Evolutionary conservation across 1,284 basidiomycete genomes (phyloP).

Genomic region (Spongiforma sp.): DNA sequence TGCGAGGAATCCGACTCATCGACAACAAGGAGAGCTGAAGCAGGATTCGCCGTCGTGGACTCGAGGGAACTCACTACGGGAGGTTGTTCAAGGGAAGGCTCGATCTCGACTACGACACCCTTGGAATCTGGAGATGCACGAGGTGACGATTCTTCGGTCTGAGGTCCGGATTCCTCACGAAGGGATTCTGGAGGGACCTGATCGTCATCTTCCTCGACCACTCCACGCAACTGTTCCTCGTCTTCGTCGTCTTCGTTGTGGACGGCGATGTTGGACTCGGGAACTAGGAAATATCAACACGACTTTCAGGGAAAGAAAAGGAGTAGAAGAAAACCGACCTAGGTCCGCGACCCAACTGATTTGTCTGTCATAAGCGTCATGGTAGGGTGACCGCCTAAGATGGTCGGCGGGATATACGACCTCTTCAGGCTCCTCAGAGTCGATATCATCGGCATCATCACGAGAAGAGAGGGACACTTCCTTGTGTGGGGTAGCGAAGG

Average conservation of each 20-base stretch:
- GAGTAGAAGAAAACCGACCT: slow-evolving; percentile 48
- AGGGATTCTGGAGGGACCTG: slow-evolving; percentile 48
- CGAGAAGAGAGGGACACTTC: slow-evolving; percentile 52
- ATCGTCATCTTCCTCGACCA: slow-evolving; percentile 44
- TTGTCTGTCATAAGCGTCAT: slow-evolving; percentile 60
- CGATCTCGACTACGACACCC: slow-evolving; percentile 63
- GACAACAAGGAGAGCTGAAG: slow-evolving; percentile 44
- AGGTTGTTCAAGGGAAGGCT: slow-evolving; percentile 57
- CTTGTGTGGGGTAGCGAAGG: slow-evolving; percentile 71
- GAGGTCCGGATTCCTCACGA: slow-evolving; percentile 40
- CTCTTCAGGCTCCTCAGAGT: slow-evolving; percentile 50
- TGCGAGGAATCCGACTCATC: slow-evolving; percentile 56
- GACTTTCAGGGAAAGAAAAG: slow-evolving; percentile 1
- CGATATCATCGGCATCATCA: slow-evolving; percentile 56
- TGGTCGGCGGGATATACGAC: slow-evolving; percentile 57
- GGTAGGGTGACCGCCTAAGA: slow-evolving; percentile 49
- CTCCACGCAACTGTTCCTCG: slow-evolving; percentile 39
- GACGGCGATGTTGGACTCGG: slow-evolving; percentile 64
- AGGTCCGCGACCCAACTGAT: slow-evolving; percentile 78
- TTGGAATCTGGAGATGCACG: slow-evolving; percentile 56
- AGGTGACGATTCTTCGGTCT: slow-evolving; percentile 53
- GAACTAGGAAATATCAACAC: slow-evolving; percentile 40
- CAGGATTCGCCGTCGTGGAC: slow-evolving; percentile 49
- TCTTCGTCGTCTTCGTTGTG: slow-evolving; percentile 62
- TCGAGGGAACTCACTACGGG: slow-evolving; percentile 53